These are phyloP conservation scores for Grigorovia jiainica DNA, from an alignment of 805 yeast genomes.

Conservation along the genomic window DNA sequence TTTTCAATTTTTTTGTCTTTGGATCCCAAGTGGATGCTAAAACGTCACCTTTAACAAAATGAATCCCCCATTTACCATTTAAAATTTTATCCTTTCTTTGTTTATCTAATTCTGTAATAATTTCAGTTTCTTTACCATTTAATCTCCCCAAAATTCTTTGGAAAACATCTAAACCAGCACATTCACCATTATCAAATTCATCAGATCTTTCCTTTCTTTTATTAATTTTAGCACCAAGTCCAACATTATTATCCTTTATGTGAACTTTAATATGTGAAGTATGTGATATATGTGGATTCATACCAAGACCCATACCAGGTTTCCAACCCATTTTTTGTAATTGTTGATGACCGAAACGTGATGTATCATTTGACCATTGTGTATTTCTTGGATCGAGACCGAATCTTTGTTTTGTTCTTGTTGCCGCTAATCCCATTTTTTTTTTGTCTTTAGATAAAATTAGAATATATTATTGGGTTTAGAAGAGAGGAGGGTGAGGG, in stretches of 20 bases:
- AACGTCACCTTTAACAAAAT: slow-evolving; percentile 78
- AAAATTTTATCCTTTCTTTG: slow-evolving; percentile 60
- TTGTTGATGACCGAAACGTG: slow-evolving; percentile 82
- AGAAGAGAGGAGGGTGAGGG: too few species aligned
- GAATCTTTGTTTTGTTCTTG: slow-evolving; percentile 70
- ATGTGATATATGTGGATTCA: slow-evolving; percentile 36
- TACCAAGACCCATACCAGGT: slow-evolving; percentile 85
- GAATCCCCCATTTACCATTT: slow-evolving; percentile 83
- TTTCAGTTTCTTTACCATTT: slow-evolving; percentile 72
- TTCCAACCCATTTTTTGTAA: slow-evolving; percentile 80
- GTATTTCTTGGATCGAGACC: slow-evolving; percentile 93
- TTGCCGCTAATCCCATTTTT: slow-evolving; percentile 73
- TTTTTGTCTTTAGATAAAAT: neutral
- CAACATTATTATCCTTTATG: slow-evolving; percentile 72
- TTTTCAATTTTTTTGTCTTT: slow-evolving; percentile 34
- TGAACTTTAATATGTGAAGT: slow-evolving; percentile 78
- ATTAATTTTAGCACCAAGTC: slow-evolving; percentile 79
- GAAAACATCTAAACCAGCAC: slow-evolving; percentile 87
- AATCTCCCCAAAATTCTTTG: slow-evolving; percentile 83
- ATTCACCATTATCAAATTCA: slow-evolving; percentile 70
- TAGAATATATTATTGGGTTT: too few species aligned
- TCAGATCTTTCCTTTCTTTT: slow-evolving; percentile 50
- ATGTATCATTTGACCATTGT: slow-evolving; percentile 80
- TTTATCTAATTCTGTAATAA: slow-evolving; percentile 55
- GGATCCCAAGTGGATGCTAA: slow-evolving; percentile 77